phyloP scores from a whole-genome alignment of 225 moss, liverwort and hornwort genomes.

The Marchantia polymorpha region DNA sequence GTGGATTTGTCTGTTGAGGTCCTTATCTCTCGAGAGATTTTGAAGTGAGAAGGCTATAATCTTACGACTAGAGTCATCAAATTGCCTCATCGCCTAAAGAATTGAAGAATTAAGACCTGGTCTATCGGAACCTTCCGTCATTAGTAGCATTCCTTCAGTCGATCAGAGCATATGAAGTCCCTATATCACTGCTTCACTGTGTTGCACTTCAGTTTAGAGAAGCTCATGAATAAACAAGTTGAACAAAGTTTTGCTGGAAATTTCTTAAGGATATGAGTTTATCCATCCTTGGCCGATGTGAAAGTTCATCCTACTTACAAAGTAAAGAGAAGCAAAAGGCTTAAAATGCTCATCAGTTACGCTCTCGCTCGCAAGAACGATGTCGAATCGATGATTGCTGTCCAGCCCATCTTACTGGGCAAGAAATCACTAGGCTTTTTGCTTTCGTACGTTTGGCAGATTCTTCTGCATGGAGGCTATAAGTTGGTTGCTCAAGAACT shows the following conservation, averaged over 20 bases:
- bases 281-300: too few relatives aligned
- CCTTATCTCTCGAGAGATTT: not conserved
- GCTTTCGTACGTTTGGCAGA: constrained; percentile 30
- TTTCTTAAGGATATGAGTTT: not conserved
- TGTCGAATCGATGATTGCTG: too few relatives aligned
- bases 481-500: constrained; percentile 71
- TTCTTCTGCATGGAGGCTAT: constrained; percentile 83
- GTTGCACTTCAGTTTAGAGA: not conserved
- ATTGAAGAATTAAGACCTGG: not conserved
- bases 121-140: not conserved
- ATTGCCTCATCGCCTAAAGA: not conserved
- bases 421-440: not conserved
- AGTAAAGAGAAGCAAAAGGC: not conserved
- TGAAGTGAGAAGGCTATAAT: not conserved
- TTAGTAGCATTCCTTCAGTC: not conserved
- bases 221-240: not conserved
- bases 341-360: too few relatives aligned
- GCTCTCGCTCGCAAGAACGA: too few relatives aligned
- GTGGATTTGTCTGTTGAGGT: not conserved
- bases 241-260: not conserved
- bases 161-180: not conserved
- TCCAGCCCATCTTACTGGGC: too few relatives aligned
- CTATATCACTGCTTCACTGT: too few relatives aligned
- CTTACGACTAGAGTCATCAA: not conserved
- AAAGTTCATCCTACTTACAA: not conserved